phyloP scores from a whole-genome alignment of 345 rosid species.

The Melaleuca alternifolia region DNA sequence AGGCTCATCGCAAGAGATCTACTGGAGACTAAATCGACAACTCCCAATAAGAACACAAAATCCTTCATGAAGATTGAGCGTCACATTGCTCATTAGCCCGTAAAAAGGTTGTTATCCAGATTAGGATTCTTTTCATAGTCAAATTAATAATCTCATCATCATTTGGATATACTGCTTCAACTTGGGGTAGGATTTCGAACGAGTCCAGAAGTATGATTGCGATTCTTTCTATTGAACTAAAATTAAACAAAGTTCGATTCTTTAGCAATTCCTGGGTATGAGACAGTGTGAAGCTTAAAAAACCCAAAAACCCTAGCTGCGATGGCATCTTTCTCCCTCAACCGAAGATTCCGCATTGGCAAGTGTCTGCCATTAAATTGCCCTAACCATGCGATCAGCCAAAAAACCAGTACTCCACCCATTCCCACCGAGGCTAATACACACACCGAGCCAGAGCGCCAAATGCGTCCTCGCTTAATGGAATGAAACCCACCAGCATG shows the following conservation, averaged over 20 bases:
- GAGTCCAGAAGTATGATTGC: fast-evolving
- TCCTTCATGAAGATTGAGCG: fast-evolving
- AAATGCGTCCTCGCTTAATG: neutral
- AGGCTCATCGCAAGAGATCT: neutral
- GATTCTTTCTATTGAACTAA: neutral
- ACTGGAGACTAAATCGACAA: neutral
- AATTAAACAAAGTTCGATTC: neutral
- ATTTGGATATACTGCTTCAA: neutral
- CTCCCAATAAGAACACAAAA: neutral
- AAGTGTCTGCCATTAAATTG: neutral
- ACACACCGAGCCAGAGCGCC: neutral
- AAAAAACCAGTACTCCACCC: neutral
- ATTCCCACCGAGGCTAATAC: neutral
- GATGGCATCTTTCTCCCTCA: neutral
- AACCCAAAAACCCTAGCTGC: neutral
- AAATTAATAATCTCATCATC: neutral
- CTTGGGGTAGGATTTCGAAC: neutral
- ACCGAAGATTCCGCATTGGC: neutral
- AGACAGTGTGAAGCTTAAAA: neutral
- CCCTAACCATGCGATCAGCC: neutral
- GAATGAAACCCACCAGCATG: neutral
- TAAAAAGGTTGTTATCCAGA: neutral
- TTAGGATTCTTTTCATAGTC: neutral
- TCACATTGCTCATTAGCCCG: neutral
- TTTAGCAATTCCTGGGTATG: neutral